Evolutionary conservation across 2,329 filamentous ascomycete species (phyloP).

Genomic region (Dothistroma septosporum): DNA sequence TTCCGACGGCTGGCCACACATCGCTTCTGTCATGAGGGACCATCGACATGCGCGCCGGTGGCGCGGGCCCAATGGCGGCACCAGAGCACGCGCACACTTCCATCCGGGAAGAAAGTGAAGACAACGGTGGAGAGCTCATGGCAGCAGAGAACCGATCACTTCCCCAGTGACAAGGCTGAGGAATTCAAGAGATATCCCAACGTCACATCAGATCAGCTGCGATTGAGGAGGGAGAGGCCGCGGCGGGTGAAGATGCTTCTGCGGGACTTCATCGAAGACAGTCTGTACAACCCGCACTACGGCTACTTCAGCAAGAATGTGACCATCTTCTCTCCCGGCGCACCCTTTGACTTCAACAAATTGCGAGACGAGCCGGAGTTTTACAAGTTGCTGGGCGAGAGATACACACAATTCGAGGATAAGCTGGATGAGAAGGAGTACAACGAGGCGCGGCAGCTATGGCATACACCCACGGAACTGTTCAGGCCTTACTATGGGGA

Average conservation of each 20-base stretch:
- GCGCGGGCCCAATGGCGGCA: conserved; percentile 21
- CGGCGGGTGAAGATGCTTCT: conserved; percentile 92
- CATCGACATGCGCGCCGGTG: conserved; percentile 55
- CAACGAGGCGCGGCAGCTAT: conserved; percentile 80
- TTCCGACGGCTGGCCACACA: conserved; percentile 83
- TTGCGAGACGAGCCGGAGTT: conserved; percentile 85
- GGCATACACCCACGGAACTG: conserved; percentile 97
- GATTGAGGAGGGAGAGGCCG: conserved; percentile 68
- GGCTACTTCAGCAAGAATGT: conserved; percentile 36
- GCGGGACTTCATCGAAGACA: conserved; percentile 88
- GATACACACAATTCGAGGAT: conserved; percentile 90
- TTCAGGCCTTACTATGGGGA: conserved; percentile 97
- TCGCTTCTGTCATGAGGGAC: conserved; percentile 39
- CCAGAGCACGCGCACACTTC: conserved; percentile 10
- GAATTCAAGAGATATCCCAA: conserved; percentile 80
- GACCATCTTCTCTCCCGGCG: conserved; percentile 75
- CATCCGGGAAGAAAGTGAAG: conserved; percentile 27
- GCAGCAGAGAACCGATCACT: conserved; percentile 76
- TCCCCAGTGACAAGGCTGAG: conserved; percentile 70
- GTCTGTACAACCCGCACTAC: conserved; percentile 45
- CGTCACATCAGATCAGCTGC: conserved; percentile 77
- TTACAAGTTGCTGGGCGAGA: conserved; percentile 66
- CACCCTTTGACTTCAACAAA: conserved; percentile 80
- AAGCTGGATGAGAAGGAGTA: conserved; percentile 67
- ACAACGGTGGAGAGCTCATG: conserved; percentile 65